A percentile compares a stretch with the other conserved stretches of the same genome.
phyloP scores from a whole-genome alignment of 257 asterid genomes.

The Fraxinus americana region DNA sequence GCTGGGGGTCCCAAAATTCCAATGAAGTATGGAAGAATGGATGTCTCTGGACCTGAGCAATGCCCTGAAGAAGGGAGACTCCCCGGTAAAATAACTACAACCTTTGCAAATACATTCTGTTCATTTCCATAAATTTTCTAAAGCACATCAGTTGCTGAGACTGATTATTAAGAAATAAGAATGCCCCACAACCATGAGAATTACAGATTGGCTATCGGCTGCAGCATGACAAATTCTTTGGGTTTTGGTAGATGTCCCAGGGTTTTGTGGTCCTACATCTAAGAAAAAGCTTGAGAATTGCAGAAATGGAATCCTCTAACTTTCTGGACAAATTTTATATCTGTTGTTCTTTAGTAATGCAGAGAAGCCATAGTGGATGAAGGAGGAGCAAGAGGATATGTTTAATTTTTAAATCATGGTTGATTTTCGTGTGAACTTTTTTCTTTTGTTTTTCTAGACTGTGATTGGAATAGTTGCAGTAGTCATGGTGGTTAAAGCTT shows the following conservation, averaged over 20 bases:
- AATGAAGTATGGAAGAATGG: constrained; percentile 98
- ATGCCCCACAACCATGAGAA: background rate
- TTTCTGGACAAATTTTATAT: background rate
- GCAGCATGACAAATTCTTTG: background rate
- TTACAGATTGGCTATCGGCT: background rate
- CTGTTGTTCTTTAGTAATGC: background rate
- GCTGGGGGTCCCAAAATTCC: constrained; percentile 98
- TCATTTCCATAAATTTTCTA: background rate
- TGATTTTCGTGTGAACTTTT: background rate
- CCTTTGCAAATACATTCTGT: constrained; percentile 18
- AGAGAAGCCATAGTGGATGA: background rate
- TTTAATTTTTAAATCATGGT: background rate
- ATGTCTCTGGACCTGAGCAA: constrained; percentile 78
- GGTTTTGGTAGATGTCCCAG: background rate
- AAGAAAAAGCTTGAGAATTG: background rate
- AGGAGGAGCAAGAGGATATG: background rate
- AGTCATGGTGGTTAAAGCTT: background rate
- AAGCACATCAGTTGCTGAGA: background rate
- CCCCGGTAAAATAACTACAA: constrained; percentile 64
- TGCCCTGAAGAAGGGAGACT: constrained; percentile 99
- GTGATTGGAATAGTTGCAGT: background rate
- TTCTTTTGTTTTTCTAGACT: constrained; percentile 13
- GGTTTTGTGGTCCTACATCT: background rate
- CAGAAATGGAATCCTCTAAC: background rate
- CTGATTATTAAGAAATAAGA: background rate